Evolutionary conservation across 371 early-diverging fungal species (phyloP).

Genomic region (Catenaria anguillulae): DNA sequence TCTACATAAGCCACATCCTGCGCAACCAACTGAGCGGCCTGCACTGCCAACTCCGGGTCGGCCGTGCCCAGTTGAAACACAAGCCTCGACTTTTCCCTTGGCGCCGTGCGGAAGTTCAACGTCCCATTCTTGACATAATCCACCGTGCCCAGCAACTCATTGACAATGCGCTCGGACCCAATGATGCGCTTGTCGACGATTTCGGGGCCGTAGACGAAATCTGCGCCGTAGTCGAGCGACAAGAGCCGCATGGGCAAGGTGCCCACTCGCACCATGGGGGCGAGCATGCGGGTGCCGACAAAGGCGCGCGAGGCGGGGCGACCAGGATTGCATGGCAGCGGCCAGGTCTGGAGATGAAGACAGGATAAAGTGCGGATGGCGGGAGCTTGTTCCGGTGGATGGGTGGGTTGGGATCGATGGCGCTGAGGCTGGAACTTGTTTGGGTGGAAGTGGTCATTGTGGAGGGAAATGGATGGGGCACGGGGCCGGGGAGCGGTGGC

Average conservation of each 20-base stretch:
- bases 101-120: slow-evolving; percentile 7
- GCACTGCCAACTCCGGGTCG: slow-evolving; percentile 65
- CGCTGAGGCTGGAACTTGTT: too few relatives aligned
- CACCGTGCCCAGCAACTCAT: slow-evolving; percentile 49
- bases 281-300: slow-evolving; percentile 51
- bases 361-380: too few relatives aligned
- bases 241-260: slow-evolving; percentile 74
- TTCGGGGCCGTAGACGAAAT: slow-evolving; percentile 84
- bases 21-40: slow-evolving; percentile 45
- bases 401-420: too few relatives aligned
- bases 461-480: too few relatives aligned
- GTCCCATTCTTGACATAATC: slow-evolving; percentile 26
- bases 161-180: slow-evolving; percentile 54
- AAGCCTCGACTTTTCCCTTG: slow-evolving; percentile 10
- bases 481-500: too few relatives aligned
- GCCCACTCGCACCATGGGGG: slow-evolving; percentile 87
- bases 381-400: too few relatives aligned
- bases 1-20: slow-evolving; percentile 4
- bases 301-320: neutral
- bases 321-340: too few relatives aligned
- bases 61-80: slow-evolving; percentile 50
- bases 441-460: too few relatives aligned
- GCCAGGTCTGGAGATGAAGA: too few relatives aligned
- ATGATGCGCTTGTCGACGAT: slow-evolving; percentile 75
- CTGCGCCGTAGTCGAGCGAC: slow-evolving; percentile 75